Evolutionary conservation across 164 flowering plant species (phyloP).

Genomic region (Vitis vinifera): ASM3070453v1 NC_081821.1:1801001-1801500

Average conservation of each 20-base stretch:
- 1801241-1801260: background rate
- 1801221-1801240: background rate
- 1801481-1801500: no score
- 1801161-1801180: constrained; percentile 72
- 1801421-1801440: background rate
- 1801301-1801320: background rate
- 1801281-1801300: background rate
- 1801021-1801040: background rate
- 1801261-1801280: background rate
- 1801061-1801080: constrained; percentile 65
- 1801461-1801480: background rate
- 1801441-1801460: background rate
- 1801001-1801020: background rate
- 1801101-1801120: constrained; percentile 60
- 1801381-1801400: no score
- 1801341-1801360: no score
- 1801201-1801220: constrained; percentile 37
- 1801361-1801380: no score
- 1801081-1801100: constrained; percentile 58
- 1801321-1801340: no score
- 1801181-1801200: constrained; percentile 78
- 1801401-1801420: no score
- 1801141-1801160: constrained; percentile 88
- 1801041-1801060: background rate
- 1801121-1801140: constrained; percentile 85